Conservation (phyloP, 2,329 filamentous ascomycete species). For the Colletotrichum acutatum region DNA sequence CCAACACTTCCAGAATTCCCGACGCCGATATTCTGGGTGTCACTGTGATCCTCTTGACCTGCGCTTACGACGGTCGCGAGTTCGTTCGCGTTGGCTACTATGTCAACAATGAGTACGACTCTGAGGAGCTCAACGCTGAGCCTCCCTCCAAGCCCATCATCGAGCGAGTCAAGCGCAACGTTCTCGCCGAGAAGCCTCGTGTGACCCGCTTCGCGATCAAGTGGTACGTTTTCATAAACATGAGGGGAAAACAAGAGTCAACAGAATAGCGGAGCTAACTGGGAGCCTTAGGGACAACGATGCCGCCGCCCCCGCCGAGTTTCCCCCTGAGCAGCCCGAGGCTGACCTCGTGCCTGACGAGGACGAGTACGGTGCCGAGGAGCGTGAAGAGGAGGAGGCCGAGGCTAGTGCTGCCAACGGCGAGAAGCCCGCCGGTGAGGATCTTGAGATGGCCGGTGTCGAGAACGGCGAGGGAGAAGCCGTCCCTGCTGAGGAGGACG, state of each 20-base stretch:
- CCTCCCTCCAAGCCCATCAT: conserved; percentile 92
- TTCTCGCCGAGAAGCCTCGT: conserved; percentile 95
- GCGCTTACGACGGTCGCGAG: conserved; percentile 94
- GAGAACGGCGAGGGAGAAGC: conserved; percentile 60
- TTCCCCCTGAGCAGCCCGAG: conserved; percentile 96
- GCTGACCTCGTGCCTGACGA: conserved; percentile 89
- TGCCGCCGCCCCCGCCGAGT: conserved; percentile 93
- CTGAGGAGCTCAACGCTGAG: conserved; percentile 87
- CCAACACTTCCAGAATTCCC: conserved; percentile 90
- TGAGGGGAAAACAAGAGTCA: background rate
- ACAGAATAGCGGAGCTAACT: conserved; percentile 21
- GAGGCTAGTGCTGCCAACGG: conserved; percentile 58
- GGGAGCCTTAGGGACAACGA: conserved; percentile 84
- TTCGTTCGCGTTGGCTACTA: conserved; percentile 99
- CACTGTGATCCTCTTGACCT: conserved; percentile 95
- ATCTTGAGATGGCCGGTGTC: conserved; percentile 80
- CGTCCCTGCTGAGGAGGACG: conserved; percentile 70
- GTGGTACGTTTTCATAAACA: conserved; percentile 72
- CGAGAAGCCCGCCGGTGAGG: conserved; percentile 64
- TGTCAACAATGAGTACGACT: conserved; percentile 99
- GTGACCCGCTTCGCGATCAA: conserved; percentile 99
- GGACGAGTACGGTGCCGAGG: conserved; percentile 90
- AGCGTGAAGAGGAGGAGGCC: conserved; percentile 77
- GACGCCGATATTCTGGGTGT: conserved; percentile 96
- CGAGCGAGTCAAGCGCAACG: conserved; percentile 91